Percentiles rank a stretch among this genome's conserved stretches.
Conservation (phyloP, 2,329 filamentous ascomycete genomes). For the Clarireedia homoeocarpa region DNA sequence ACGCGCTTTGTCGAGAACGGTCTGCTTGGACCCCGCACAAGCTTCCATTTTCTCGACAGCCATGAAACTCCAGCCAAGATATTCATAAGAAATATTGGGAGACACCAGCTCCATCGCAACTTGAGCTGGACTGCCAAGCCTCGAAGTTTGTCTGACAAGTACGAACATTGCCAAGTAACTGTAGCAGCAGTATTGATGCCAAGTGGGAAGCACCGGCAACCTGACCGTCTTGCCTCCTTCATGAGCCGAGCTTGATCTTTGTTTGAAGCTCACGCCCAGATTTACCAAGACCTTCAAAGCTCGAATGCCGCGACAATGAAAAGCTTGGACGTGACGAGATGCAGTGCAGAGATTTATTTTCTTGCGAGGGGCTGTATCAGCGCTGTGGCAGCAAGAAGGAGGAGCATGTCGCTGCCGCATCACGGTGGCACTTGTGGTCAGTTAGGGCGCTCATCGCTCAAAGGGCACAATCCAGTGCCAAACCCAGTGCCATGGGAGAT, state of each 20-base stretch:
- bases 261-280: not conserved
- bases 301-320: not conserved
- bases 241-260: not conserved
- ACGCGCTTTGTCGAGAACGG: conserved; percentile 1
- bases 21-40: conserved; percentile 2
- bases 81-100: not conserved
- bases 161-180: too few relatives aligned
- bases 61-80: not conserved
- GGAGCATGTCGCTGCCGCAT: not conserved
- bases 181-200: not conserved
- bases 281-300: not conserved
- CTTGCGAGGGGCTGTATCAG: not conserved
- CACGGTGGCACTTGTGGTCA: too few relatives aligned
- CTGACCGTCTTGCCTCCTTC: not conserved
- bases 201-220: not conserved
- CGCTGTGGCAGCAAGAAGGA: not conserved
- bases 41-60: not conserved
- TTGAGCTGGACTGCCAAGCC: too few relatives aligned
- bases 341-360: not conserved
- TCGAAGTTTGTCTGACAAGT: too few relatives aligned
- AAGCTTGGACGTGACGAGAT: not conserved
- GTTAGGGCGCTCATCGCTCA: too few relatives aligned
- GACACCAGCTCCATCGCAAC: too few relatives aligned
- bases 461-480: too few relatives aligned
- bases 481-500: too few relatives aligned